Evolutionary conservation across 2,329 filamentous ascomycete genomes (phyloP).

Genomic region (Seiridium unicorne): DNA sequence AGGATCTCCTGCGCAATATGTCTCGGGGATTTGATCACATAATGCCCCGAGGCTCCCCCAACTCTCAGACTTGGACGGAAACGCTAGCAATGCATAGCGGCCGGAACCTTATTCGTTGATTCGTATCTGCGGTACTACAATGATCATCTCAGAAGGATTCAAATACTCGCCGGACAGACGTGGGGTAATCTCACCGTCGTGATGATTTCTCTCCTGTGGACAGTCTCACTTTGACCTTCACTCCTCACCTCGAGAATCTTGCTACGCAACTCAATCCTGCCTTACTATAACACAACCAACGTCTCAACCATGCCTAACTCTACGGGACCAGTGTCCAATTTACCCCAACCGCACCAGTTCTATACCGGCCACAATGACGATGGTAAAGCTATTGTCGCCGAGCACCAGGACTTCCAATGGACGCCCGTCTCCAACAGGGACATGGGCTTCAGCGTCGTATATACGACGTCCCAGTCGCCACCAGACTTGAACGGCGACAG

Average conservation of each 20-base stretch:
- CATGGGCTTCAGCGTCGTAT: conserved; percentile 38
- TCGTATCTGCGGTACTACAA: background rate
- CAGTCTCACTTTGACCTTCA: background rate
- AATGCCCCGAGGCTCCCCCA: background rate
- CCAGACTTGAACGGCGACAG: conserved; percentile 35
- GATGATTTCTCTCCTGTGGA: background rate
- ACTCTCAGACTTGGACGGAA: background rate
- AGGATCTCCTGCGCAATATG: no score
- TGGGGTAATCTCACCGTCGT: background rate
- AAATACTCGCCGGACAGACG: background rate
- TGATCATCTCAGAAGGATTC: background rate
- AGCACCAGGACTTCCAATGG: conserved; percentile 25
- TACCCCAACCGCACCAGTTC: conserved; percentile 20
- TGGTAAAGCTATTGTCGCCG: conserved; percentile 34
- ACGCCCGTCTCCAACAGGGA: conserved; percentile 26
- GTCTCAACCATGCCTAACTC: background rate
- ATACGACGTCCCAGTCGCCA: conserved; percentile 38
- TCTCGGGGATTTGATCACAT: no score
- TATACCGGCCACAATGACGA: conserved; percentile 24
- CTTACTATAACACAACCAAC: background rate
- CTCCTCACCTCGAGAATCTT: background rate
- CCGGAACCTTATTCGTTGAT: background rate
- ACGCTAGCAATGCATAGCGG: background rate
- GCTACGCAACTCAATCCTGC: background rate
- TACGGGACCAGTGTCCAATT: conserved; percentile 8